Conservation (phyloP, 108 stramenopile genomes). For the Skeletonema costatum region DNA sequence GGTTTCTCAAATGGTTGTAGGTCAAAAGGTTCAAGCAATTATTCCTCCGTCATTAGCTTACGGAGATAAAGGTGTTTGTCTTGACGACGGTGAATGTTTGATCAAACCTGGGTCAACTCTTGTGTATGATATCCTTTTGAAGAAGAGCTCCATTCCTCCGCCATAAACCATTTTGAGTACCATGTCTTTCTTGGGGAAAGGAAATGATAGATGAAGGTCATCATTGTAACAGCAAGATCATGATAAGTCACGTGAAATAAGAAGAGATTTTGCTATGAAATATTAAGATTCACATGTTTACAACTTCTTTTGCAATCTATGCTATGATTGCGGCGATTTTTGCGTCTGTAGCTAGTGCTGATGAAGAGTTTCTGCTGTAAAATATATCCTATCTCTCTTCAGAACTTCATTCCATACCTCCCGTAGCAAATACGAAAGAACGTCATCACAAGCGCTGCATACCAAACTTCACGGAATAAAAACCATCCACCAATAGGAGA, state of each 20-base stretch:
- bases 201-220: no score
- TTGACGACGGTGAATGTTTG: constrained; percentile 84
- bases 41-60: constrained; percentile 82
- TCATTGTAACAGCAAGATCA: neutral
- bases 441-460: constrained; percentile 37
- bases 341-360: no score
- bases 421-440: constrained; percentile 34
- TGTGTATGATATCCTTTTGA: constrained; percentile 83
- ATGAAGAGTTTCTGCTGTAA: no score
- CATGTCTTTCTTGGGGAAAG: neutral
- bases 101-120: constrained; percentile 86
- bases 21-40: constrained; percentile 87
- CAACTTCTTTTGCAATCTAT: neutral
- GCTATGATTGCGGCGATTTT: no score
- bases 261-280: neutral
- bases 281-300: neutral
- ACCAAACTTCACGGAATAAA: constrained; percentile 36
- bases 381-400: neutral
- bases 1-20: constrained; percentile 75
- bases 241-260: neutral
- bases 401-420: constrained; percentile 1
- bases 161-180: constrained; percentile 44
- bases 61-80: constrained; percentile 82
- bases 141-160: constrained; percentile 82
- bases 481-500: constrained; percentile 14